Evolutionary conservation across 148 eudicot species (phyloP), one percentile per base, ranked within the genome.

Genomic region (Agrostemma githago): DNA sequence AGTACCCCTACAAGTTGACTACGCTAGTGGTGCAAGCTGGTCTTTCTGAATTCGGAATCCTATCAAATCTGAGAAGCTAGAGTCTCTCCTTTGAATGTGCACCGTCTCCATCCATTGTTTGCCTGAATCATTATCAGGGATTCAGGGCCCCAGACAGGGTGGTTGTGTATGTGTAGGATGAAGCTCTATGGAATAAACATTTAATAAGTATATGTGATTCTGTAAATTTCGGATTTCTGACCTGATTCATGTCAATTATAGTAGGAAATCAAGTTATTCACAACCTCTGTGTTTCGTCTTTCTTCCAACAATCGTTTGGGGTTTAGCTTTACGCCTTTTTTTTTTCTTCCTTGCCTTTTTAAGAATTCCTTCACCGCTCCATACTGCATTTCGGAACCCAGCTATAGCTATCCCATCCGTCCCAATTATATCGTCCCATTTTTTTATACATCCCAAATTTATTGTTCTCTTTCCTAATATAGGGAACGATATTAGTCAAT

Each of bases 1-100:
- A 78, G 48, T 78, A 38, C 14, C 57, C 17, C 34, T 10, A 17
- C 67, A 76, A 46, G 34, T n/a, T 7, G 61, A 68, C 43, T 43
- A 19, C 6, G 21, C 6, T 43, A 48, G 44, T 6, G 15, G 20
- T 20, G 3, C 51, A 38, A 16, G 57, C 11, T 68, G 37, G 6
- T 38, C 39, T 17, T 51, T 39, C 62, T 65, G 57, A 68, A 46
- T n/a, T n/a, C n/a, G n/a, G n/a, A 26, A 26, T 9, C 39, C 37
- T 8, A 9, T 44, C 39, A 43, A 44, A 46, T 17, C n/a, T 8
- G 54, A 67, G 54, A 44, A 67, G 68, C 69, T 5, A 66, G 48
- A 40, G 43, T 40, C 20, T 2, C 51, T 66, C 48, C 48, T 66
- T 60, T 8, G 21, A 37, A 19, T 44, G 3, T 66, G 44, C 20